These are phyloP conservation scores for Fusarium secorum DNA, from an alignment of 2,329 filamentous ascomycete species.

Conservation along the genomic window DNA sequence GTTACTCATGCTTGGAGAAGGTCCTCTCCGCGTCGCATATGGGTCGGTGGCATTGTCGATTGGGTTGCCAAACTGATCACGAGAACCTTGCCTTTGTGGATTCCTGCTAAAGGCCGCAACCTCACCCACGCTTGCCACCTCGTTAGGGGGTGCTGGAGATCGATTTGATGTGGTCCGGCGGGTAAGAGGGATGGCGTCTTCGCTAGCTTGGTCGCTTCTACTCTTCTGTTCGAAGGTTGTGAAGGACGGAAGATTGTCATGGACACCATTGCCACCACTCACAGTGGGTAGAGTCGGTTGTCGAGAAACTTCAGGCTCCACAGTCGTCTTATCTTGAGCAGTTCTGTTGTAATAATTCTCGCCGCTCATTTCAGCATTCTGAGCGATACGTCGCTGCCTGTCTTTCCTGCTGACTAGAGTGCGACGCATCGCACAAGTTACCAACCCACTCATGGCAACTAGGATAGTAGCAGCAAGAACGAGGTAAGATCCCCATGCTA, in stretches of 20 bases:
- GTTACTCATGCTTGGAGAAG: constrained; percentile 57
- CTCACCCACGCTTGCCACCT: constrained; percentile 48
- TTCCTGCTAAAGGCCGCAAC: constrained; percentile 45
- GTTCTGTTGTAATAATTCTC: constrained; percentile 86
- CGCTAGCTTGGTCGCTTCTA: constrained; percentile 67
- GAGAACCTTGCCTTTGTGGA: constrained; percentile 53
- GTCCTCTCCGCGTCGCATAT: constrained; percentile 57
- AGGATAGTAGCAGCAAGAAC: constrained; percentile 89
- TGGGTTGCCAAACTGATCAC: constrained; percentile 72
- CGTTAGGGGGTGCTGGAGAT: constrained; percentile 57
- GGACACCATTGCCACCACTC: constrained; percentile 61
- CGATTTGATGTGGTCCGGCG: constrained; percentile 67
- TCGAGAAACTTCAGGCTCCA: constrained; percentile 51
- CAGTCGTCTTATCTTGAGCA: constrained; percentile 59
- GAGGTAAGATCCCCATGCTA: constrained; percentile 94
- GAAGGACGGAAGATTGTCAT: constrained; percentile 62
- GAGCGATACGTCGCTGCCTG: constrained; percentile 87
- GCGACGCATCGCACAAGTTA: constrained; percentile 94
- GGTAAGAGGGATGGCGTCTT: constrained; percentile 77
- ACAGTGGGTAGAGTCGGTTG: constrained; percentile 68
- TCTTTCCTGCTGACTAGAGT: constrained; percentile 91
- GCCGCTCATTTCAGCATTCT: constrained; percentile 97
- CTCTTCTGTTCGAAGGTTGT: constrained; percentile 73
- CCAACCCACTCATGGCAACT: constrained; percentile 80
- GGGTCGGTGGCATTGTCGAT: constrained; percentile 53